Evolutionary conservation across 192 early-diverging fungal genomes (phyloP).

Genomic region (Gamsiella multidivaricata): DNA sequence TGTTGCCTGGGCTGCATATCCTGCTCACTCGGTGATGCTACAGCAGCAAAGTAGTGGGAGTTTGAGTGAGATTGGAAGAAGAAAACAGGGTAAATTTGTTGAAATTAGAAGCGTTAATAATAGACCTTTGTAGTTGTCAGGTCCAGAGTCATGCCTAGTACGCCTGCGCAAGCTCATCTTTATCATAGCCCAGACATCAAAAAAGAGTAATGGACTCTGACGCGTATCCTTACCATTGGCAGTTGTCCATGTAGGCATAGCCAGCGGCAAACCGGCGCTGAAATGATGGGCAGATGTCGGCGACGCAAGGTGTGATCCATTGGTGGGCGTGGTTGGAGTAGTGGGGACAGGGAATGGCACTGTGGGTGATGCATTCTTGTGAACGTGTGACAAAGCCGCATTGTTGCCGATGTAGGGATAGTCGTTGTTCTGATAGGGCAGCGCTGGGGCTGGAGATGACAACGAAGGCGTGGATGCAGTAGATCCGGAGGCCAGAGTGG

Average conservation of each 20-base stretch:
- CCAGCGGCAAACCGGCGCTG: conserved; percentile 11
- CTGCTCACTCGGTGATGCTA: conserved; percentile 28
- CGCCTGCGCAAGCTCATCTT: too few species aligned
- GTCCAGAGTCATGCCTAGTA: too few species aligned
- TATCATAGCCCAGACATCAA: neutral
- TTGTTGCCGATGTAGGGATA: conserved; percentile 11
- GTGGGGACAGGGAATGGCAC: conserved; percentile 12
- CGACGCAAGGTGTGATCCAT: conserved; percentile 3
- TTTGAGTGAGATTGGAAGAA: neutral
- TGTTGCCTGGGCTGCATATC: conserved; percentile 28
- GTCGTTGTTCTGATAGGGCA: conserved; percentile 18
- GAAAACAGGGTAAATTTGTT: neutral
- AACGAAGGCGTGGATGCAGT: conserved; percentile 9
- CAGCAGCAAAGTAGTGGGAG: neutral
- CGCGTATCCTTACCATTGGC: conserved; percentile 20
- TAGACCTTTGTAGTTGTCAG: neutral
- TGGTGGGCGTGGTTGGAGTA: conserved; percentile 7
- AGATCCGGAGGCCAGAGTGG: conserved; percentile 11
- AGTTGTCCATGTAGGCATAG: conserved; percentile 21
- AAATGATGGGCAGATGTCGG: conserved; percentile 10
- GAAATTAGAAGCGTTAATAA: neutral
- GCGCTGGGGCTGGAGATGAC: conserved; percentile 9
- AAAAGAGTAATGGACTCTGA: neutral
- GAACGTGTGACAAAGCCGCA: conserved; percentile 1
- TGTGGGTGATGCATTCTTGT: neutral